Evolutionary conservation across 2,329 filamentous ascomycete species (phyloP).

Genomic region (Ophiostoma populinum): DNA sequence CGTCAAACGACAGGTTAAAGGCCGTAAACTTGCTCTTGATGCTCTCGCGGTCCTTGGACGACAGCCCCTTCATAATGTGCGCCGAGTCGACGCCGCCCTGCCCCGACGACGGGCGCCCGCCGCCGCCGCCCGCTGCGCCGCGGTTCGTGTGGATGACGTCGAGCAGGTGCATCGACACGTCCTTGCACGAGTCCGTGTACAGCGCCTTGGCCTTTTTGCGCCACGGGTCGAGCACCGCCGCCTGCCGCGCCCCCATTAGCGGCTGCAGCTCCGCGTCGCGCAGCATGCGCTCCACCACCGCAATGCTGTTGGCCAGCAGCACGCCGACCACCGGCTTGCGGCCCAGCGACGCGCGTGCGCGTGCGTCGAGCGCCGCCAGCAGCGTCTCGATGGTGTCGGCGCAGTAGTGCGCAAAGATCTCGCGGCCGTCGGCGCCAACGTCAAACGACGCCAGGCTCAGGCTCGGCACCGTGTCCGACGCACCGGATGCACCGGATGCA

Average conservation of each 20-base stretch:
- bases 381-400: constrained; percentile 75
- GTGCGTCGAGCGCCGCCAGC: constrained; percentile 57
- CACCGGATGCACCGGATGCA: background rate
- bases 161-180: constrained; percentile 67
- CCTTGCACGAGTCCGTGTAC: constrained; percentile 79
- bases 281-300: constrained; percentile 71
- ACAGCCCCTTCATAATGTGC: constrained; percentile 66
- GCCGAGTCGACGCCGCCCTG: constrained; percentile 56
- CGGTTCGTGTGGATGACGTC: constrained; percentile 87
- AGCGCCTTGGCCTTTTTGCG: constrained; percentile 68
- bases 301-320: constrained; percentile 77
- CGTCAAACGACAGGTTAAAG: constrained; percentile 85
- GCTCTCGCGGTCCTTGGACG: constrained; percentile 81
- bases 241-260: constrained; percentile 49
- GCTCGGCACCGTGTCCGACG: constrained; percentile 46
- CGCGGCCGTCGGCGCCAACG: constrained; percentile 70
- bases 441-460: constrained; percentile 67
- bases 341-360: constrained; percentile 38
- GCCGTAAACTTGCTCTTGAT: constrained; percentile 92
- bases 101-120: constrained; percentile 49
- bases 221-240: constrained; percentile 55
- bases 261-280: constrained; percentile 60
- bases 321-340: constrained; percentile 67
- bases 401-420: constrained; percentile 81
- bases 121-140: constrained; percentile 21